Conservation (phyloP, 805 yeast species). For the Debaryomyces hansenii region DNA sequence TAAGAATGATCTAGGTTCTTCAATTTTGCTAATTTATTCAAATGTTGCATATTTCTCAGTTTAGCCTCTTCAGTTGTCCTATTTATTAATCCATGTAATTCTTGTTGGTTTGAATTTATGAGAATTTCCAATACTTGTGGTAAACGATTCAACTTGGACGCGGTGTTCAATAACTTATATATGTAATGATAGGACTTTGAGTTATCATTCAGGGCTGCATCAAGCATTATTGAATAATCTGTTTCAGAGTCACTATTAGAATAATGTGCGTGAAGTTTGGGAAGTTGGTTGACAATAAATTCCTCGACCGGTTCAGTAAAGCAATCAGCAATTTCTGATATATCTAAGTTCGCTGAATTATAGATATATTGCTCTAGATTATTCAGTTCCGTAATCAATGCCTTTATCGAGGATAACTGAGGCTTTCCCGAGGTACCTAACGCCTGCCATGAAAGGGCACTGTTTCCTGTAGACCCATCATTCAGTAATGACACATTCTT, state of each 20-base stretch:
- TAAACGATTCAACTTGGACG: constrained; percentile 60
- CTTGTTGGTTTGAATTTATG: constrained; percentile 55
- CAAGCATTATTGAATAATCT: constrained; percentile 32
- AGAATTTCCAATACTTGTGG: constrained; percentile 58
- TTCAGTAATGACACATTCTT: constrained; percentile 24
- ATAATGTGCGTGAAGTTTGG: constrained; percentile 24
- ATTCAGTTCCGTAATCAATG: constrained; percentile 31
- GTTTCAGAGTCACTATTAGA: constrained; percentile 15
- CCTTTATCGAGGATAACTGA: constrained; percentile 33
- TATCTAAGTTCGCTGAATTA: constrained; percentile 58
- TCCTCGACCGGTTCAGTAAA: constrained; percentile 29
- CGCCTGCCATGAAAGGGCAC: constrained; percentile 19
- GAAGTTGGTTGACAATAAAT: constrained; percentile 30
- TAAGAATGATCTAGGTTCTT: constrained; percentile 26
- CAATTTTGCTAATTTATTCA: constrained; percentile 29
- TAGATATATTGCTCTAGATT: constrained; percentile 55
- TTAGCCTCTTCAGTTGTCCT: constrained; percentile 66
- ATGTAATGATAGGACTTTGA: constrained; percentile 55
- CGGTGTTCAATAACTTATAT: constrained; percentile 51
- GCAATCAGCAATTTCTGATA: constrained; percentile 47
- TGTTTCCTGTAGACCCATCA: constrained; percentile 8
- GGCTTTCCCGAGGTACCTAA: constrained; percentile 30
- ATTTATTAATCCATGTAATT: constrained; percentile 61
- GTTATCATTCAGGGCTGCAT: constrained; percentile 24
- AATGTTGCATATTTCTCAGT: constrained; percentile 45